Evolutionary conservation across 805 yeast genomes (phyloP), one percentile per base, ranked within the genome.

Genomic region (Brettanomyces naardenensis): DNA sequence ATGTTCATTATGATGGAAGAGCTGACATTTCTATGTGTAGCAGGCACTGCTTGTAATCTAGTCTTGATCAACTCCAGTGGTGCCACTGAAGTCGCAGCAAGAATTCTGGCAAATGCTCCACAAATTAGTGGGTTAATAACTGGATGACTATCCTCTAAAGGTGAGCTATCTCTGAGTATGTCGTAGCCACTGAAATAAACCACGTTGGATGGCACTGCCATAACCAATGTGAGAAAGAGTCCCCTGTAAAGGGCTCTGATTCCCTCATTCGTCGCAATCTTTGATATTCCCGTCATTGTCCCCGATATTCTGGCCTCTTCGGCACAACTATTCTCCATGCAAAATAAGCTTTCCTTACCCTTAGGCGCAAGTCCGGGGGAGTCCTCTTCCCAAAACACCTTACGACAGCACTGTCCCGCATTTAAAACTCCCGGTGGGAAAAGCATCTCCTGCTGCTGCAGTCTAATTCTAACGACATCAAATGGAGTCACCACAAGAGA

Each of bases 181-280:
- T 92, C 98, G 56, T 92, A 92, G 0, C 97, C 95, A 2, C 94
- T 83, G 62, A 87, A 92, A 58, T 92, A 92, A 5, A 92, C 89
- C 43, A 92, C 83, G 49, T 90, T 92, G 1, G 96, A 73, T 1
- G 98, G 98, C 1, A 89, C 70, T 0, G 96, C 86, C 95, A 92
- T 92, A 11, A 82, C 41, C 15, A 92, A 61, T 1, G 95, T 86
- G 22, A 90, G 56, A 0, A 90, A 74, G 6, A 92, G 68, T 0
- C 98, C 98, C 38, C 97, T 66, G 90, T 96, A 92, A 14, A 92
- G 64, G 0, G 95, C 80, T 1, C 67, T 35, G 0, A 75, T 20
- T 0, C 98, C 98, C 59, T 92, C 98, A 19, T 72, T 65, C 22
- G 68, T 59, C 3, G 78, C 70, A 31, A 90, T 88, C 31, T 73